A percentile compares a stretch with the other conserved stretches of the same genome.
phyloP scores from a whole-genome alignment of 768 basidiomycete species.

The Lactifluus echinatus region DNA sequence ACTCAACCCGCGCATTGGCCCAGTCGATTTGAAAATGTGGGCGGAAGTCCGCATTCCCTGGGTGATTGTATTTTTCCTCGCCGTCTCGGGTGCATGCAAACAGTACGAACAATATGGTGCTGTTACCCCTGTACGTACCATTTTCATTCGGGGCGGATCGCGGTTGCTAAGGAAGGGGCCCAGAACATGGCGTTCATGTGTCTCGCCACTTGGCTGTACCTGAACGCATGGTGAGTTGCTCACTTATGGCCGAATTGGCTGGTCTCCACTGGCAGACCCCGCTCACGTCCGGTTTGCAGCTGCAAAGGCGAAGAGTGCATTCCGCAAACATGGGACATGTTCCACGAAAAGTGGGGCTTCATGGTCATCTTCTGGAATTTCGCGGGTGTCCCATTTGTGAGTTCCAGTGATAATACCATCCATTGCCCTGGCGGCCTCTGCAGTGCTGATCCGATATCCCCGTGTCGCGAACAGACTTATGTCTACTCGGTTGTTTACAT shows the following conservation, averaged over 20 bases:
- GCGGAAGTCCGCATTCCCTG: conserved; percentile 95
- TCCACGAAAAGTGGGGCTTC: conserved; percentile 98
- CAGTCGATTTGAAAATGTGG: conserved; percentile 97
- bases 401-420: conserved; percentile 25
- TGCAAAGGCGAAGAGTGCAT: conserved; percentile 93
- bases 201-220: conserved; percentile 90
- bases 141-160: neutral
- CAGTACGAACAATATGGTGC: conserved; percentile 91
- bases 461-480: conserved; percentile 71
- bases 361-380: conserved; percentile 99
- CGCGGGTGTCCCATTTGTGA: conserved; percentile 84
- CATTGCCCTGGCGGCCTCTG: no score
- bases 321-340: conserved; percentile 99
- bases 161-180: neutral
- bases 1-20: conserved; percentile 87
- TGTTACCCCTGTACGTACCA: conserved; percentile 71
- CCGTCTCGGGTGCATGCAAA: conserved; percentile 88
- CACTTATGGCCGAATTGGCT: neutral
- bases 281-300: conserved; percentile 31
- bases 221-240: conserved; percentile 75
- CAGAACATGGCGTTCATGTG: conserved; percentile 98
- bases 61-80: conserved; percentile 90
- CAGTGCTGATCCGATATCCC: neutral
- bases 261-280: no score
- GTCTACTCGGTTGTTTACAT: conserved; percentile 97